phyloP scores from a whole-genome alignment of 2,329 filamentous ascomycete genomes.

The Fusarium albidum region DNA sequence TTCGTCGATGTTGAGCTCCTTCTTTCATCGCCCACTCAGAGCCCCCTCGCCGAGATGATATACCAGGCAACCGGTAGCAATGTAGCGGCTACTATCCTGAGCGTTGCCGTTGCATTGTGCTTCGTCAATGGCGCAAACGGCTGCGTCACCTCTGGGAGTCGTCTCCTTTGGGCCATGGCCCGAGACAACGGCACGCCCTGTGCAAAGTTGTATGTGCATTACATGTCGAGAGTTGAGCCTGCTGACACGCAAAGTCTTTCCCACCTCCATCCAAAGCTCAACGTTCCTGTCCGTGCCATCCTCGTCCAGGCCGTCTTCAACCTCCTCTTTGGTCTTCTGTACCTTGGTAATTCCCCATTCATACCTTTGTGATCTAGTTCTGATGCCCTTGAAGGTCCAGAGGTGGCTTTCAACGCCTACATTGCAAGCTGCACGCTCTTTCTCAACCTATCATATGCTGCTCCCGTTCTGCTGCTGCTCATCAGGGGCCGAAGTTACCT shows the following conservation, averaged over 20 bases:
- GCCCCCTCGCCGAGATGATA: constrained; percentile 56
- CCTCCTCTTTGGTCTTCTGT: constrained; percentile 55
- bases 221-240: too few species aligned
- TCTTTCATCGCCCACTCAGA: constrained; percentile 49
- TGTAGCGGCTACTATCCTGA: constrained; percentile 51
- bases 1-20: constrained; percentile 48
- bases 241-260: too few species aligned
- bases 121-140: constrained; percentile 56
- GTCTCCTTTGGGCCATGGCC: constrained; percentile 57
- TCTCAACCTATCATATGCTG: constrained; percentile 55
- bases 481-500: constrained; percentile 47
- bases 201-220: constrained; percentile 31
- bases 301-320: constrained; percentile 53
- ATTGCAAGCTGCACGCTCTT: constrained; percentile 55
- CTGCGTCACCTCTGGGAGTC: constrained; percentile 52
- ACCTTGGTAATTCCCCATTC: constrained; percentile 36
- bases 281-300: constrained; percentile 54
- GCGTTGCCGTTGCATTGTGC: constrained; percentile 51
- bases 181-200: constrained; percentile 52
- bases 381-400: constrained; percentile 40
- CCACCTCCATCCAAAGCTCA: constrained; percentile 46
- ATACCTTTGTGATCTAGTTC: fast-evolving
- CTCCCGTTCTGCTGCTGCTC: constrained; percentile 50
- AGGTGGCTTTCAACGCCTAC: constrained; percentile 57
- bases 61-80: constrained; percentile 50